Evolutionary conservation across 2,329 filamentous ascomycete species (phyloP).

Genomic region (Alternaria alternata): DNA sequence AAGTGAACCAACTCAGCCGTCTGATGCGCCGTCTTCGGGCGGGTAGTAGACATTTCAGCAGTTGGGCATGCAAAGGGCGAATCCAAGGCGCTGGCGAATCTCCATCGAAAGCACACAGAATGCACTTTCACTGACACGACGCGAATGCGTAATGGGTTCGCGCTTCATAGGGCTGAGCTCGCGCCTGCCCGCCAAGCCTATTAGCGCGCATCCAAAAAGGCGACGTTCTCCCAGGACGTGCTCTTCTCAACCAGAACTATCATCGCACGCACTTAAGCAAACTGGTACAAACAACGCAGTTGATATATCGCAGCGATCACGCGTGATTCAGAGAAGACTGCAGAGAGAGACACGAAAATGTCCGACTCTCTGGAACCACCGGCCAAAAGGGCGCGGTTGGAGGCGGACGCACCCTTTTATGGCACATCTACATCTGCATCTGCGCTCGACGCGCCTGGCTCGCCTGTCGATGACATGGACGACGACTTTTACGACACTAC

Average conservation of each 20-base stretch:
- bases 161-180: constrained; percentile 33
- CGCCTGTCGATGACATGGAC: constrained; percentile 51
- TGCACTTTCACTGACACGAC: background rate
- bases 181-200: constrained; percentile 28
- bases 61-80: background rate
- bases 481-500: constrained; percentile 51
- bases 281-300: constrained; percentile 40
- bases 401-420: constrained; percentile 48
- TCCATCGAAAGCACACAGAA: background rate
- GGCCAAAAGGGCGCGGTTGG: constrained; percentile 52
- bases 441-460: constrained; percentile 47
- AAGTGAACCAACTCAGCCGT: constrained; percentile 2
- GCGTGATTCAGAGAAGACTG: constrained; percentile 36
- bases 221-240: constrained; percentile 28
- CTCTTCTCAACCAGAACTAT: constrained; percentile 26
- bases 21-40: constrained; percentile 4
- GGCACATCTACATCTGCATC: constrained; percentile 41
- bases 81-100: background rate
- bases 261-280: constrained; percentile 39
- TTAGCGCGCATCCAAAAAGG: constrained; percentile 40
- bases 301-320: constrained; percentile 35
- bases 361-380: constrained; percentile 50
- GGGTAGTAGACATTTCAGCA: constrained; percentile 7
- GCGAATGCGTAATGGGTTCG: constrained; percentile 11
- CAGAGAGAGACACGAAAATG: constrained; percentile 39